Evolutionary conservation across 352 stramenopile species (phyloP), one percentile per base, ranked within the genome.

Genomic region (Phytophthora citrophthora): DNA sequence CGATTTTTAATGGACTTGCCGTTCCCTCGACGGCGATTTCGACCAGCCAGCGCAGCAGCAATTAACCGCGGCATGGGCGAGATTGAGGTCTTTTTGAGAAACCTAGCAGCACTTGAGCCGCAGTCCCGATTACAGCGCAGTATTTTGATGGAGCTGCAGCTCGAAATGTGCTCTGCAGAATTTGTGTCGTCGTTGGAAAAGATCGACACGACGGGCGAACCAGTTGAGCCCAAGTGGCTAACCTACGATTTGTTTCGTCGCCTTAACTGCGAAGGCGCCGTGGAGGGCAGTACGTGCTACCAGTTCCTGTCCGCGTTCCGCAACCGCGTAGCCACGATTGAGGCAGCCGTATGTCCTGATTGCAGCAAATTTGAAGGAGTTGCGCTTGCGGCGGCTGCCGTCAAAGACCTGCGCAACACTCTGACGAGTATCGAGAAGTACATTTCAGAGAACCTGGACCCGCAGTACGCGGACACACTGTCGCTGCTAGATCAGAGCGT

Each of bases 361-460:
- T 89, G 83, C 54, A 79, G 72, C 45, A 79, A 68, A 24, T 85
- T 79, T 60, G 79, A 86, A 49, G 79, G 82, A 31, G 65, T 68
- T n/a, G 45, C 71, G 29, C 63, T 93, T 5, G 84, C 86, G 6
- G 64, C 58, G 4, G 73, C 85, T 1, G 84, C 84, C 27, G 70
- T 94, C 16, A 76, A 76, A 31, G 86, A 94, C 29, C 57, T 94
- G 26, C 78, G 86, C 15, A 83, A 65, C 9, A 87, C 88, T 7
- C 57, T 91, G 39, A 91, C 86, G 16, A 86, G 74, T 31, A 90
- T 94, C 38, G 79, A 94, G 55, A 89, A 91, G 66, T 88, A 91
- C 51, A 73, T 94, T 41, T 52, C 83, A 29, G 86, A 93, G 27
- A 71, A 82, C 16, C 51, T 94, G 36, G 75, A 76, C 44, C 69